Base-by-base conservation (phyloP, 371 early-diverging fungal species). In the Chytridiales sp. region DNA sequence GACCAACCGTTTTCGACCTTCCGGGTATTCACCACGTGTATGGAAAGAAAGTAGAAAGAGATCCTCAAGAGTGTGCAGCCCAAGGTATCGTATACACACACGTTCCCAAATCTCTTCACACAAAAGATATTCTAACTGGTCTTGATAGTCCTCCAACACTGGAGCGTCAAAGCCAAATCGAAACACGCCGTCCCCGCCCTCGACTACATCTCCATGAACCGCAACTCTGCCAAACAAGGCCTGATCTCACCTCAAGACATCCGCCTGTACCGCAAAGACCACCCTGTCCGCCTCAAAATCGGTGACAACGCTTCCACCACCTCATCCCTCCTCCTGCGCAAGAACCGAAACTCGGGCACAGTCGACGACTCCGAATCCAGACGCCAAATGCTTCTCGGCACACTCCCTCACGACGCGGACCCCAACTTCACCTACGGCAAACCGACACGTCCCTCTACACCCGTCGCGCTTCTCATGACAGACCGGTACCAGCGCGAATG, bases 141-240 rank as follows among this genome's bases (percentile, higher is more conserved):
- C 6, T 35, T 21, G 8, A 52, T 40, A 80, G 78, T 80, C 32
- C 66, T 75, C n/a, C 73, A 70, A 17, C 68, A 73, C 63, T 73
- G 74, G 77, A 66, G 70, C 46, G 69, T 70, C 41, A 69, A 66
- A 31, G 66, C 72, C 4, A 71, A 47, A 11, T 59, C 68, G 49
- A 73, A 75, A 51, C 56, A 77, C 47, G 61, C 65, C 5, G 59
- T 61, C 9, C 72, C 76, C n/a, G 66, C 78, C 8, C 67, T 81
- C 26, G 78, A 81, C 65, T 81, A 79, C 69, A 68, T 79, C 41
- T 64, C 79, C 35, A 81, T 81, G 81, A 81, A 81, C 66, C 66
- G 76, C 41, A 68, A 68, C 51, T 61, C 74, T n/a, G 70, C 75
- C 19, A 71, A 73, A 39, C 65, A 73, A 29, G 74, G 75, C 1